Base-by-base conservation (phyloP, 1,139 yeast genomes). In the Meyerozyma carpophila region DNA sequence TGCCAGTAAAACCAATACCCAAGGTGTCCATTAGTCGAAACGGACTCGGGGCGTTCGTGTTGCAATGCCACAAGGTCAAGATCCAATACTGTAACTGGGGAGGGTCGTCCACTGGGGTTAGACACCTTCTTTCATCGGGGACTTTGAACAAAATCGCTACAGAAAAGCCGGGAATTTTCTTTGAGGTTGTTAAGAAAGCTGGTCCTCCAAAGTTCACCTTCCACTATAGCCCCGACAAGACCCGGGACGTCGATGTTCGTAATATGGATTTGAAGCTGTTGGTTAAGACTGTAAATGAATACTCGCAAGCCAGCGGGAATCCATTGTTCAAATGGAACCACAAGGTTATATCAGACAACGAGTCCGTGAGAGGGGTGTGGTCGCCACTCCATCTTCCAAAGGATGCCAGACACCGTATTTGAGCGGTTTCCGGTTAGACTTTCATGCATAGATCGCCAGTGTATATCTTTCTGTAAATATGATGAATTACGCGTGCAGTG, bases 341-440 rank as follows among this genome's bases (percentile, higher is more conserved):
- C 52, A 84, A 85, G 53, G 98, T 93, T 37, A 77, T 81, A 62
- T 84, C 95, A 38, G 65, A 75, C 47, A 93, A 91, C 62, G 80
- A 79, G 48, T 84, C 95, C 42, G 93, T 93, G 14, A 84, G 99
- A 75, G 99, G 98, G 57, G 75, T 93, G 43, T 93, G 99, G 98
- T 89, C 97, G 41, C 98, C 98, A 45, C 75, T 93, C 72, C 97
- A 93, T 61, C 81, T 77, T 43, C 82, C 81, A 48, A 84, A 86
- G 62, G 70, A 72, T 34, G 72, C 70, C 59, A 81, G 95, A 66
- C 83, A 79, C 68, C 82, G 75, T 58, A 77, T 88, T 44, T 87
- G 70, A 59, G 31, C 28, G 32, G 7, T 18, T 4, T 39, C 13
- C 70, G 43, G 7, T 4, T 13, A n/a, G 14, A 28, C 32, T n/a